Conservation (phyloP, 495 filamentous ascomycete genomes). For the Aspergillus nanangensis region DNA sequence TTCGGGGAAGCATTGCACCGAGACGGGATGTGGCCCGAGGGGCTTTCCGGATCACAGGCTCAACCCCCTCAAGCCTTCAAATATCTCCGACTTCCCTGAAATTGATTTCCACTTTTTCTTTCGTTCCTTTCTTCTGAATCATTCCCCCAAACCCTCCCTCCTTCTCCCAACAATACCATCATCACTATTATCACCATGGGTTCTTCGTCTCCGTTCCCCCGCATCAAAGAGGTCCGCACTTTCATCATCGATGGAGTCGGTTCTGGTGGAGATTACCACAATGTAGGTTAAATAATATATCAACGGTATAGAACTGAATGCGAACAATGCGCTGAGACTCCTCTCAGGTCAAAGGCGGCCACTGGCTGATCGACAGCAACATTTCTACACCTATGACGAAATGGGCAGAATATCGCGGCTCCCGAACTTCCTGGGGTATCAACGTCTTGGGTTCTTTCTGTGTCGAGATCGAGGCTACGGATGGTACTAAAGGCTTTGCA, state of each 20-base stretch:
- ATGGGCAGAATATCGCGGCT: constrained; percentile 82
- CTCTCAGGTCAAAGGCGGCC: constrained; percentile 67
- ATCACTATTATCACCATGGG: constrained; percentile 29
- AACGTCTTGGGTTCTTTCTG: constrained; percentile 92
- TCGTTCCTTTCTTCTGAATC: constrained; percentile 3
- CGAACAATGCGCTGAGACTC: constrained; percentile 2
- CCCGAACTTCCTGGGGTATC: constrained; percentile 90
- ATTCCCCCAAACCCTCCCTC: neutral
- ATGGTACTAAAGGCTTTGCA: constrained; percentile 87
- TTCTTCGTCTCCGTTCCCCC: constrained; percentile 31
- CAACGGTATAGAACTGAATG: neutral
- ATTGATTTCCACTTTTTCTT: neutral
- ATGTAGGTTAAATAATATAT: constrained; percentile 51
- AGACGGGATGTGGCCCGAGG: constrained; percentile 7
- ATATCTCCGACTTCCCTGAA: neutral
- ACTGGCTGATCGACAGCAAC: constrained; percentile 87
- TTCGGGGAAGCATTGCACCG: constrained; percentile 34
- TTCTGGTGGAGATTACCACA: constrained; percentile 91
- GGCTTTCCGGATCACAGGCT: too few relatives aligned
- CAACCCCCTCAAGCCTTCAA: neutral
- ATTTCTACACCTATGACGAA: constrained; percentile 89
- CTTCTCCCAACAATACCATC: constrained; percentile 1
- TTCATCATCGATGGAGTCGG: constrained; percentile 83
- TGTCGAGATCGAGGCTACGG: constrained; percentile 82
- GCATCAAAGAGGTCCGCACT: constrained; percentile 75